Evolutionary conservation across 805 yeast species (phyloP), one percentile per base, ranked within the genome.

Genomic region (Komagataella pastoris): DNA sequence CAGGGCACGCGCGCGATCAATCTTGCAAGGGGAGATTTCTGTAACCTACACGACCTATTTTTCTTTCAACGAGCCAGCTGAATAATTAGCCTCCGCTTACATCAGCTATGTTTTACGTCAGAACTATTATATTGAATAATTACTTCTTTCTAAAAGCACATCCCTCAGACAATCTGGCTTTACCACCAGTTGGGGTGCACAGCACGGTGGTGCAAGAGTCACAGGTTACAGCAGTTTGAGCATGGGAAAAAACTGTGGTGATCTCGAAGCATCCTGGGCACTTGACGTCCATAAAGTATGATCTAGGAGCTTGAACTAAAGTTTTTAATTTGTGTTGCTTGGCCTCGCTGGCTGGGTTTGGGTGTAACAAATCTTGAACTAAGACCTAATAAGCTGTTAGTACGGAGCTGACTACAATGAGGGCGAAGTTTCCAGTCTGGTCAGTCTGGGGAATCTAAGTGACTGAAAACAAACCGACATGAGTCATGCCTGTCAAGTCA

Each of bases 171-270:
- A 93, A 83, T 78, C 85, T 89, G 71, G 98, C 97, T 83, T 93
- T 93, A 81, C 99, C 99, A 82, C 99, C 99, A 63, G 97, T 86
- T 73, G 99, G 99, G 70, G 93, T 85, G 79, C 98, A 90, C 71
- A 93, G 85, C 61, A 93, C 97, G 62, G 97, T 88, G 63, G 98
- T 84, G 80, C 99, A 93, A 53, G 95, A 83, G 71, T 95, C 98
- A 83, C 99, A 93, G 69, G 97, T 86, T 69, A 93, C 99, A 68
- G 97, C 98, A 67, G 99, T 93, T 82, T 93, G 99, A 64, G 99
- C 98, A 77, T 93, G 99, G 60, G 98, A 91, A 86, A 93, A 93
- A 63, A 93, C 98, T 65, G 97, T 91, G 76, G 99, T 89, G 80
- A 93, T 93, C 84, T 84, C 86, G 74, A 91, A 81, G 81, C 99